phyloP scores from a whole-genome alignment of 2,329 filamentous ascomycete species.

The Neonectria sp. region DNA sequence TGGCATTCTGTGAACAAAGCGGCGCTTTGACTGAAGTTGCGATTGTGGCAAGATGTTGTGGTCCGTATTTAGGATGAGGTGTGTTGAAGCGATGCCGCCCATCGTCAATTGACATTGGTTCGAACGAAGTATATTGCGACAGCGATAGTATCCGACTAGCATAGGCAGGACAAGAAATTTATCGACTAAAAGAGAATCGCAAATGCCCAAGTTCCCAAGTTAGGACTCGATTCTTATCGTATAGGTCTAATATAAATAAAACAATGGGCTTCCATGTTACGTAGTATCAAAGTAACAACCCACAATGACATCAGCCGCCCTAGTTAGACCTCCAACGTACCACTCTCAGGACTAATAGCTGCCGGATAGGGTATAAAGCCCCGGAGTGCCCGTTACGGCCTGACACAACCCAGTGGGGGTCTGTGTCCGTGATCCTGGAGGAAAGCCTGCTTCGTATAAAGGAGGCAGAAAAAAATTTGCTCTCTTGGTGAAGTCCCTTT shows the following conservation, averaged over 20 bases:
- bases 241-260: neutral
- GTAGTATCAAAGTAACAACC: constrained; percentile 15
- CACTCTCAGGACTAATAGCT: constrained; percentile 17
- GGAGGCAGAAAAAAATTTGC: neutral
- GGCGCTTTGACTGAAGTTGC: neutral
- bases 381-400: constrained; percentile 18
- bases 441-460: constrained; percentile 7
- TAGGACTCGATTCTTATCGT: neutral
- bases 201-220: neutral
- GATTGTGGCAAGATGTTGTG: too few species aligned
- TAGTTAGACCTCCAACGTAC: constrained; percentile 24
- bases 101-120: too few species aligned
- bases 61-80: too few species aligned
- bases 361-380: constrained; percentile 18
- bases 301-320: constrained; percentile 31
- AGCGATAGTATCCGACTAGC: too few species aligned
- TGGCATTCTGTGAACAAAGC: neutral
- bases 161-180: neutral
- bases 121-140: too few species aligned
- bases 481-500: neutral
- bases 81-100: too few species aligned
- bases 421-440: constrained; percentile 3
- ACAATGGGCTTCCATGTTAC: neutral
- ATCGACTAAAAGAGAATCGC: neutral
- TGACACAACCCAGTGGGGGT: constrained; percentile 5